Base-by-base conservation (phyloP, 2,329 filamentous ascomycete genomes). In the Diaporthe citrichinensis region DNA sequence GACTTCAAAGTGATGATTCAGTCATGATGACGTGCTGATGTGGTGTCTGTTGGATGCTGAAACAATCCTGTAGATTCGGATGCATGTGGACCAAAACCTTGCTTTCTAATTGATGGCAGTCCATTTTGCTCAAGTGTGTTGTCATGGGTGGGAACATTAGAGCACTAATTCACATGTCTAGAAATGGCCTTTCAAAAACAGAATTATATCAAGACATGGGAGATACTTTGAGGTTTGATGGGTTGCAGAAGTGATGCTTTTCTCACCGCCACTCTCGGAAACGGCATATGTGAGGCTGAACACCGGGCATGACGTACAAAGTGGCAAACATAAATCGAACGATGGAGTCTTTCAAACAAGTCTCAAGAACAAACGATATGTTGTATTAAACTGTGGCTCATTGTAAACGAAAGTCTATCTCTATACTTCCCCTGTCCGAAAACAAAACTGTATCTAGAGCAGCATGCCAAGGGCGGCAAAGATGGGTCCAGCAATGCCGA, bases 401-500 rank as follows among this genome's bases (percentile, higher is more conserved):
- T 25, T 25, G 17, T 2, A 53, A 39, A 36, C 9, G 34, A 20
- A 39, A 9, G 23, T 69, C 65, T 41, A 55, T 55, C 34, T 39
- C 15, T 14, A 15, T 53, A 17, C n/a, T 31, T n/a, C 14, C 34
- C 14, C 2, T 7, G 1, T 23, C 3, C n/a, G 10, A 7, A 41
- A 23, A 14, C 23, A 17, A 1, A 53, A 39, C 4, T 31, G 15
- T 41, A 2, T 23, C 17, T 65, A 73, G 9, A 67, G 14, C 10
- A 73, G 20, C 12, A 73, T 36, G 58, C 36, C 9, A 14, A 73
- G 46, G 12, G 49, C 46, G 1, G 49, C 58, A 12, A 57, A 4
- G 2, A 73, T 4, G 20, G 74, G 74, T 23, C 72, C 76, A 15
- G 76, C 74, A 12, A 76, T 53, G 14, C 76, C 74, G 58, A 76